phyloP scores from a whole-genome alignment of 2,329 filamentous ascomycete species.

The Coniochaeta sp. region DNA sequence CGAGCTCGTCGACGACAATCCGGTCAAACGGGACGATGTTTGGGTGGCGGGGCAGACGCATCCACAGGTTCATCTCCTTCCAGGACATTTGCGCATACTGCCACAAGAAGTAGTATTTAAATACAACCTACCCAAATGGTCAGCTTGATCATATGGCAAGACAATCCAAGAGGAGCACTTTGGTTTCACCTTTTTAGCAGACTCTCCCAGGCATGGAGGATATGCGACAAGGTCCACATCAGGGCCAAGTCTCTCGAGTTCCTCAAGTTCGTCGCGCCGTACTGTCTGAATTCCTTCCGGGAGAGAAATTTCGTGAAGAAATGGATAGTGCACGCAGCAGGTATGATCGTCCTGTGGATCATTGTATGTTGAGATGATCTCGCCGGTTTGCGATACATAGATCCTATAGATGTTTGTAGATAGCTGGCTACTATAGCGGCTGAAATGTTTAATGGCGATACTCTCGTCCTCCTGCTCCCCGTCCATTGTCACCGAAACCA shows the following conservation, averaged over 20 bases:
- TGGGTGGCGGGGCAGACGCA: constrained; percentile 21
- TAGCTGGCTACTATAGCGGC: too few relatives aligned
- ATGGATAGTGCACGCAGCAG: neutral
- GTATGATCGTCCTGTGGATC: neutral
- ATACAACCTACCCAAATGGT: neutral
- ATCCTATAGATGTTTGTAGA: neutral
- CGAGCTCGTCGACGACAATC: constrained; percentile 14
- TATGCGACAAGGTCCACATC: neutral
- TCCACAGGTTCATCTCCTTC: constrained; percentile 25
- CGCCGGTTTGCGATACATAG: neutral
- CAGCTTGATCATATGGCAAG: too few relatives aligned
- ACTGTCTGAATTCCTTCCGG: neutral
- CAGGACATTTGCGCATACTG: constrained; percentile 12
- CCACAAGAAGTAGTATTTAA: neutral
- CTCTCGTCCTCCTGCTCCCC: neutral
- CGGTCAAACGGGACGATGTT: constrained; percentile 17
- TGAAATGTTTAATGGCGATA: neutral
- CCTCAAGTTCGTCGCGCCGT: neutral
- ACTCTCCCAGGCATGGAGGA: neutral
- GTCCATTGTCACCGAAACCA: neutral
- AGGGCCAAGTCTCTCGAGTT: neutral
- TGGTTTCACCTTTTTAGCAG: neutral
- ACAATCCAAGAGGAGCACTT: too few relatives aligned
- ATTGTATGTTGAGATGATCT: neutral
- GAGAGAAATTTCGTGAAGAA: neutral